These are phyloP conservation scores for Leccinum brunneo-olivaceum DNA, from an alignment of 1,284 basidiomycete species.

Conservation along the genomic window DNA sequence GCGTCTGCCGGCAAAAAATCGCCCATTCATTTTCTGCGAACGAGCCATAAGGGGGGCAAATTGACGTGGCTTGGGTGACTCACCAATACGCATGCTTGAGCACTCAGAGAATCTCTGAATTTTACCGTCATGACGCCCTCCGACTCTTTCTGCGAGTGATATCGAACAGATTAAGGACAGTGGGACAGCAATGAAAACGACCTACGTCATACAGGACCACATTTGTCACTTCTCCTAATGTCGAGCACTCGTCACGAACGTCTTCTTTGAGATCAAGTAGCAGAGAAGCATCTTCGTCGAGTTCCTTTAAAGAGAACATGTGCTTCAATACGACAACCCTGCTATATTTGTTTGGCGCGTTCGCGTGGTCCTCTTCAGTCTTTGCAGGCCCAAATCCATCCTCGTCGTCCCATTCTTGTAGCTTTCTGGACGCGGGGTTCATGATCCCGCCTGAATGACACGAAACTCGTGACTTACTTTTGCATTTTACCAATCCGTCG, in stretches of 20 bases:
- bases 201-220: slow-evolving; percentile 94
- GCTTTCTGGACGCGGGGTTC: slow-evolving; percentile 45
- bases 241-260: slow-evolving; percentile 89
- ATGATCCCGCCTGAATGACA: neutral
- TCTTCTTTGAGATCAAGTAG: slow-evolving; percentile 94
- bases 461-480: slow-evolving; percentile 52
- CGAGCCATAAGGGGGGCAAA: neutral
- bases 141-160: slow-evolving; percentile 65
- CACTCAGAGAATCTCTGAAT: slow-evolving; percentile 83
- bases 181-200: slow-evolving; percentile 12
- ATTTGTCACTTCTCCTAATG: slow-evolving; percentile 92
- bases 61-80: slow-evolving; percentile 28
- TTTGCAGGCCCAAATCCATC: slow-evolving; percentile 73
- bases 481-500: slow-evolving; percentile 85
- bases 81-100: slow-evolving; percentile 84
- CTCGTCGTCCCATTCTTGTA: slow-evolving; percentile 82
- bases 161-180: slow-evolving; percentile 1
- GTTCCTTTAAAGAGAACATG: slow-evolving; percentile 89
- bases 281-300: slow-evolving; percentile 83
- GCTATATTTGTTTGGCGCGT: slow-evolving; percentile 48
- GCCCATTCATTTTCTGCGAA: slow-evolving; percentile 86
- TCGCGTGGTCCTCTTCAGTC: slow-evolving; percentile 45
- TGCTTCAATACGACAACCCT: slow-evolving; percentile 88
- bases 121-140: slow-evolving; percentile 97
- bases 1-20: slow-evolving; percentile 84